Conservation (phyloP, 2,329 filamentous ascomycete species). For the Zelopaecilomyces penicillatus region DNA sequence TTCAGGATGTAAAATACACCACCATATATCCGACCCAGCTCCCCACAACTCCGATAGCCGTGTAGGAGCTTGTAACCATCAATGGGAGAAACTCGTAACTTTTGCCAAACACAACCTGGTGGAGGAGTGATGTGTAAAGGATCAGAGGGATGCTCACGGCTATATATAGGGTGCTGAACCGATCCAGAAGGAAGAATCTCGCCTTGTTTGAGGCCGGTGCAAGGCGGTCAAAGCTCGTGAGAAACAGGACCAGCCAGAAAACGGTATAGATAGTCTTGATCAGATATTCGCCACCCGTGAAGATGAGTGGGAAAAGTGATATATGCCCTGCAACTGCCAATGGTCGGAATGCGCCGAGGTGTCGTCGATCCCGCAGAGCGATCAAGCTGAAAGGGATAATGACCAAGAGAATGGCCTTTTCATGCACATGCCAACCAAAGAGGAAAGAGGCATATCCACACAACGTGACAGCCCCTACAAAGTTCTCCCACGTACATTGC, state of each 20-base stretch:
- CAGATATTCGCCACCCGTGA: slow-evolving; percentile 85
- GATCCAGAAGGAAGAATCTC: slow-evolving; percentile 84
- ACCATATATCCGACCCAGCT: slow-evolving; percentile 94
- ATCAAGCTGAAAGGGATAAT: slow-evolving; percentile 93
- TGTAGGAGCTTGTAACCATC: slow-evolving; percentile 96
- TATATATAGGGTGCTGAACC: slow-evolving; percentile 85
- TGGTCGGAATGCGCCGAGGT: slow-evolving; percentile 85
- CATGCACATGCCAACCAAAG: slow-evolving; percentile 97
- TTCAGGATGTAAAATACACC: slow-evolving; percentile 65
- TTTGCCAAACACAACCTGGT: slow-evolving; percentile 74
- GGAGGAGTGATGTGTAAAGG: slow-evolving; percentile 76
- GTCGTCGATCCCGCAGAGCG: slow-evolving; percentile 79
- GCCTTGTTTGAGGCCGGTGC: slow-evolving; percentile 72
- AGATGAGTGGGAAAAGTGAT: slow-evolving; percentile 87
- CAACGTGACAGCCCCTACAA: slow-evolving; percentile 80
- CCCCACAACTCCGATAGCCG: slow-evolving; percentile 85
- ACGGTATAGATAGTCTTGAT: slow-evolving; percentile 91
- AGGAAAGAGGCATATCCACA: slow-evolving; percentile 95
- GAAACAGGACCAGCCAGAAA: slow-evolving; percentile 80
- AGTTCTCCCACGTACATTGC: slow-evolving; percentile 76
- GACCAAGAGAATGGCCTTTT: slow-evolving; percentile 90
- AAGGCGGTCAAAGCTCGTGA: slow-evolving; percentile 78
- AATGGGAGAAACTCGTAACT: slow-evolving; percentile 83
- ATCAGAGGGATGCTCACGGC: slow-evolving; percentile 83
- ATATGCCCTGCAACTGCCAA: slow-evolving; percentile 91